Conservation (phyloP, 2,329 filamentous ascomycete species). For the Fusarium nisikadoi region DNA sequence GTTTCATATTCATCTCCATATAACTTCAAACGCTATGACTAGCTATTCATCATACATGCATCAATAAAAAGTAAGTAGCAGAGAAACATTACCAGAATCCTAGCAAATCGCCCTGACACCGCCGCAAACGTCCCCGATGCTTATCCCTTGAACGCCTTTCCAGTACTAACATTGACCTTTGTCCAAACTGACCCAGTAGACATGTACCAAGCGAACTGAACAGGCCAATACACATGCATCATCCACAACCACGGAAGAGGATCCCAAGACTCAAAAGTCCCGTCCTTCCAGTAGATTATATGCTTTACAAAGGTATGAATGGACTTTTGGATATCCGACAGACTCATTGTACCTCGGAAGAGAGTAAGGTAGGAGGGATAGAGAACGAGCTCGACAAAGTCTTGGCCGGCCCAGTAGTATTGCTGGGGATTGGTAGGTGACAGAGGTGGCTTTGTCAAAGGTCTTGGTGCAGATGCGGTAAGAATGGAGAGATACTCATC, state of each 20-base stretch:
- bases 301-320: conserved; percentile 49
- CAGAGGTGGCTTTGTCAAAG: conserved; percentile 28
- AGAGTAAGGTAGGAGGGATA: conserved; percentile 54
- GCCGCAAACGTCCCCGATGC: no score
- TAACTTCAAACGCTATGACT: not conserved
- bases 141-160: conserved; percentile 46
- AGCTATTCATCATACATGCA: not conserved
- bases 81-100: no score
- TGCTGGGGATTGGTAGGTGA: conserved; percentile 39
- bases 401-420: conserved; percentile 75
- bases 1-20: not conserved
- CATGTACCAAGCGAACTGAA: conserved; percentile 59
- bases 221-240: conserved; percentile 67
- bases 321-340: conserved; percentile 35
- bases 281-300: conserved; percentile 64
- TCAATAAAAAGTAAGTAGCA: no score
- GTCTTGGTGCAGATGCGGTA: conserved; percentile 21
- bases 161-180: conserved; percentile 74
- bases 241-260: conserved; percentile 67
- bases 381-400: conserved; percentile 64
- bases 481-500: conserved; percentile 64
- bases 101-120: no score
- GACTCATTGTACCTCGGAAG: conserved; percentile 35
- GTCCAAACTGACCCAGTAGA: conserved; percentile 64
- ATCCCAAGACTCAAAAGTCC: conserved; percentile 64